phyloP scores from a whole-genome alignment of 371 early-diverging fungal genomes.

The Rhizopus stolonifer region DNA sequence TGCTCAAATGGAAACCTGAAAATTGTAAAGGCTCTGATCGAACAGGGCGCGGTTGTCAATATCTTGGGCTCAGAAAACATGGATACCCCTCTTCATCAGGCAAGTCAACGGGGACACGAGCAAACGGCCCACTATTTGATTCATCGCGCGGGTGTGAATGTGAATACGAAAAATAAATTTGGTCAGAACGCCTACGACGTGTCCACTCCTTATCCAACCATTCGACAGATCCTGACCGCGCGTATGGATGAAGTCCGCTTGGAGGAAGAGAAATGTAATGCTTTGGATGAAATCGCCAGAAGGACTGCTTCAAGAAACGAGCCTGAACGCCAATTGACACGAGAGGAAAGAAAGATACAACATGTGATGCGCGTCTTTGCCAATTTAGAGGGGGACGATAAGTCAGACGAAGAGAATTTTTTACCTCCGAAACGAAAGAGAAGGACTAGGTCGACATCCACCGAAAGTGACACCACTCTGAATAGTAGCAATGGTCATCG shows the following conservation, averaged over 20 bases:
- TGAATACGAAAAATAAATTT: conserved; percentile 48
- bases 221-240: conserved; percentile 39
- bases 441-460: conserved; percentile 57
- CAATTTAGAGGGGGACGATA: conserved; percentile 12
- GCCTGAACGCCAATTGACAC: conserved; percentile 44
- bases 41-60: conserved; percentile 71
- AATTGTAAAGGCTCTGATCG: conserved; percentile 66
- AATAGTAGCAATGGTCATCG: conserved; percentile 36
- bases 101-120: conserved; percentile 57
- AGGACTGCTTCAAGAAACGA: conserved; percentile 31
- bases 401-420: not conserved
- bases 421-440: conserved; percentile 15
- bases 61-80: conserved; percentile 38
- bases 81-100: conserved; percentile 81
- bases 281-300: conserved; percentile 35
- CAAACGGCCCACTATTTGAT: conserved; percentile 62
- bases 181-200: conserved; percentile 61
- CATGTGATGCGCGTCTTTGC: conserved; percentile 44
- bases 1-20: conserved; percentile 61
- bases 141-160: conserved; percentile 64
- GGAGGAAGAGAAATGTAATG: conserved; percentile 31
- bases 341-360: conserved; percentile 74
- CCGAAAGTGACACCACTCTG: conserved; percentile 56
- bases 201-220: conserved; percentile 33
- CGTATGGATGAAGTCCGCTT: conserved; percentile 46